Evolutionary conservation across 2,329 filamentous ascomycete species (phyloP).

Genomic region (Colletotrichum limetticola): DNA sequence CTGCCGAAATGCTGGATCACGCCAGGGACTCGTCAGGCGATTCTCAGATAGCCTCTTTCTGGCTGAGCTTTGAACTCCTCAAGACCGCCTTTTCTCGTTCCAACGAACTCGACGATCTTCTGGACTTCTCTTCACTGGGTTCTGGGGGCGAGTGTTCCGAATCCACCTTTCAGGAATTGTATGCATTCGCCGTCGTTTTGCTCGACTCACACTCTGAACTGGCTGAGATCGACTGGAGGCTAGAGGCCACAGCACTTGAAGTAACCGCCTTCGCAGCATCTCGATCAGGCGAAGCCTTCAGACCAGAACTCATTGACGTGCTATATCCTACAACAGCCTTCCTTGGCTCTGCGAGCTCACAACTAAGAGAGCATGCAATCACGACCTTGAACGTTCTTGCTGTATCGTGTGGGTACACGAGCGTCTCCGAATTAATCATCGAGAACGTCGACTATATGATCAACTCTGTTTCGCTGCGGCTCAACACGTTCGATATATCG

Average conservation of each 20-base stretch:
- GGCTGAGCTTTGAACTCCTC: slow-evolving; percentile 81
- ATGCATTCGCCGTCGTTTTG: slow-evolving; percentile 73
- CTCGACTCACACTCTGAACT: slow-evolving; percentile 66
- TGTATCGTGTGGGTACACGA: slow-evolving; percentile 76
- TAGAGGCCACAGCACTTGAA: slow-evolving; percentile 84
- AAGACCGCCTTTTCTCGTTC: slow-evolving; percentile 64
- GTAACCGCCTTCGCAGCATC: slow-evolving; percentile 80
- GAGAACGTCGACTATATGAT: slow-evolving; percentile 97
- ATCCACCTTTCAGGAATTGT: slow-evolving; percentile 70
- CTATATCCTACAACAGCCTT: slow-evolving; percentile 93
- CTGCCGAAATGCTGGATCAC: slow-evolving; percentile 72
- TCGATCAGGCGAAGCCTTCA: slow-evolving; percentile 74
- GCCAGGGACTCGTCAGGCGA: slow-evolving; percentile 68
- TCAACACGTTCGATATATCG: slow-evolving; percentile 93
- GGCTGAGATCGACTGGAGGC: slow-evolving; percentile 71
- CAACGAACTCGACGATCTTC: slow-evolving; percentile 71
- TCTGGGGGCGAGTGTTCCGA: slow-evolving; percentile 55
- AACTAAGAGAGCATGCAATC: slow-evolving; percentile 84
- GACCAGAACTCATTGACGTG: slow-evolving; percentile 87
- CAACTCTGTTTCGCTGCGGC: slow-evolving; percentile 87
- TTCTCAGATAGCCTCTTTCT: slow-evolving; percentile 76
- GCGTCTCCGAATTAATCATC: slow-evolving; percentile 82
- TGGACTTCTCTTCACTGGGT: slow-evolving; percentile 63
- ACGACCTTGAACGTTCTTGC: slow-evolving; percentile 86
- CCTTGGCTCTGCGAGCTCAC: slow-evolving; percentile 75